Evolutionary conservation across 805 yeast genomes (phyloP).

Genomic region (Starmerella etchellsii): DNA sequence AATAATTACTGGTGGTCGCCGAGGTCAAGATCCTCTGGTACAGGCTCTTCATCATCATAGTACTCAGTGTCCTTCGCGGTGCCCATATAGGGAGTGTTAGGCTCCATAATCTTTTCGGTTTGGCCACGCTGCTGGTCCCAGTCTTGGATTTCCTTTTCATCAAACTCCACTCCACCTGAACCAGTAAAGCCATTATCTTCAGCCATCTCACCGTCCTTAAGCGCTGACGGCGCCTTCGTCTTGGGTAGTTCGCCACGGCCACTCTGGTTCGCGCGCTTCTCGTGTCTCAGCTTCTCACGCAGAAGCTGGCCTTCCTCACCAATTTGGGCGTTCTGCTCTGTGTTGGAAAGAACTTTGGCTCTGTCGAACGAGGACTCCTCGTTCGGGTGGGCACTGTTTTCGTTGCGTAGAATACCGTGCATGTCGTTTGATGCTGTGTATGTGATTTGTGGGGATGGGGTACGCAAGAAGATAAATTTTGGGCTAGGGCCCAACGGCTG

Average conservation of each 20-base stretch:
- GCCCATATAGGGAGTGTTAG: slow-evolving; percentile 23
- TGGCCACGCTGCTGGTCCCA: slow-evolving; percentile 22
- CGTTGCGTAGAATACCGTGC: slow-evolving; percentile 3
- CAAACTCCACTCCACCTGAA: slow-evolving; percentile 13
- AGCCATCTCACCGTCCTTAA: slow-evolving; percentile 5
- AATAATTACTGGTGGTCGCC: slow-evolving; percentile 2
- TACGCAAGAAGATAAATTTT: too few species aligned
- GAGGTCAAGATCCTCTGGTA: slow-evolving; percentile 17
- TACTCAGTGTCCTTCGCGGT: slow-evolving; percentile 24
- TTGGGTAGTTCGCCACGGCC: slow-evolving; percentile 18
- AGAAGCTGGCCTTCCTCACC: slow-evolving; percentile 20
- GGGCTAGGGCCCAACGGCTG: too few species aligned
- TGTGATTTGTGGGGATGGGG: too few species aligned
- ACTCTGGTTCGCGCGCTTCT: background rate
- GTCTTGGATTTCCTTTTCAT: slow-evolving; percentile 18
- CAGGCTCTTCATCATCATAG: slow-evolving; percentile 24
- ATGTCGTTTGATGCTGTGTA: too few species aligned
- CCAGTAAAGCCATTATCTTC: slow-evolving; percentile 14
- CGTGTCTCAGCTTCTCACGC: slow-evolving; percentile 9
- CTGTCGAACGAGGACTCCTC: slow-evolving; percentile 30
- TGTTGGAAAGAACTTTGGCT: slow-evolving; percentile 65
- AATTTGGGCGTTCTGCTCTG: slow-evolving; percentile 50
- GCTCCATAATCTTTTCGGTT: slow-evolving; percentile 21
- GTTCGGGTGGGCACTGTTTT: background rate
- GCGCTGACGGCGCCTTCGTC: slow-evolving; percentile 22